Base-by-base conservation (phyloP, 768 basidiomycete species). In the Infundibulicybe gibba region DNA sequence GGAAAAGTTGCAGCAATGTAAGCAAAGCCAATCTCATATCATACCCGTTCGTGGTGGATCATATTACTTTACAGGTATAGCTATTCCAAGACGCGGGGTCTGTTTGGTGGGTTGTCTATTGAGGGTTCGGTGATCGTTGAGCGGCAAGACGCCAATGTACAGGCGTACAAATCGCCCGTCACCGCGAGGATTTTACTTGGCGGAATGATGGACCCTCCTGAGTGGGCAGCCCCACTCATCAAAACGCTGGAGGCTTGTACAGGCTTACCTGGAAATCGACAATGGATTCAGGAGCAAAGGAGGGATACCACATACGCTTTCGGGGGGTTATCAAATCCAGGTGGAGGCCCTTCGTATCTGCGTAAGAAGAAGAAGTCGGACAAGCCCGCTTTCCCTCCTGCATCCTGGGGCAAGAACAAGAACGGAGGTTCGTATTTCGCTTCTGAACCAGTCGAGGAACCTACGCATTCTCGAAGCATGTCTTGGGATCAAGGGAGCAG, bases 1-100 rank as follows among this genome's bases (percentile, higher is more conserved):
- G 94, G 94, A 40, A 90, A 85, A 59, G 70, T 97, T 4, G 90
- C 95, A 5, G 93, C 94, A 32, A 97, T 98, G 93, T 93, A 56
- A 52, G 70, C 51, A 8, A 8, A 30, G 44, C 15, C n/a, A 12
- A 50, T 38, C 33, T 31, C 44, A 32, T 3, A 32, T 31, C 16
- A 19, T 32, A 32, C 17, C 47, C 46, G n/a, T 25, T 44, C 19
- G 19, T 45, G 40, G 32, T 41, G 41, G 40, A 43, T 30, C 50
- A 25, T 25, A 25, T 25, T 8, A 25, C 8, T 25, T 25, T 25
- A 42, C 58, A 89, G 87, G 85, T 91, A 92, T 64, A 89, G 85
- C 59, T 93, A 93, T 59, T 88, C 86, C 6, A 95, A 94, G 63
- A 94, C 94, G 1, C 81, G 89, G 45, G 95, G 95, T 16, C 77